Percentiles rank a stretch among this genome's conserved stretches.
These are phyloP conservation scores for Pseudofabraea citricarpa DNA, from an alignment of 2,329 filamentous ascomycete genomes.

Conservation along the genomic window DNA sequence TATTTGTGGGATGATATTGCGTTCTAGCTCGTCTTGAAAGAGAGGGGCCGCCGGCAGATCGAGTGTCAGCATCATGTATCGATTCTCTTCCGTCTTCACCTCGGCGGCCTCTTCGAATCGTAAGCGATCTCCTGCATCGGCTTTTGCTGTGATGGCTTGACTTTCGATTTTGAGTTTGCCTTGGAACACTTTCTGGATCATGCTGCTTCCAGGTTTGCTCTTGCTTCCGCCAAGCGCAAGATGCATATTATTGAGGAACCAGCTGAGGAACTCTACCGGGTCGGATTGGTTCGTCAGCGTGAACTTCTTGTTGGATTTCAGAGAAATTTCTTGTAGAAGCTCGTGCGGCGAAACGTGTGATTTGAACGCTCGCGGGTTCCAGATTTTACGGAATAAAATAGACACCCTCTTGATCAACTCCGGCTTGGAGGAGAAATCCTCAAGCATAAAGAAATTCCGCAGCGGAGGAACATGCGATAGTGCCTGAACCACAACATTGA, in stretches of 20 bases:
- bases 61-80: conserved; percentile 88
- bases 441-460: conserved; percentile 86
- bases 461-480: conserved; percentile 85
- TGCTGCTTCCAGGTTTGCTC: conserved; percentile 76
- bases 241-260: conserved; percentile 96
- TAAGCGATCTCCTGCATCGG: conserved; percentile 79
- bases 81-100: conserved; percentile 70
- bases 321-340: conserved; percentile 87
- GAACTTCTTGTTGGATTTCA: conserved; percentile 89
- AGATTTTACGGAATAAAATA: conserved; percentile 91
- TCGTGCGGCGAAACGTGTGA: conserved; percentile 96
- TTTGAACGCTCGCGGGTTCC: conserved; percentile 96
- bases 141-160: conserved; percentile 87
- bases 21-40: conserved; percentile 91
- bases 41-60: conserved; percentile 88
- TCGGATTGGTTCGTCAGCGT: conserved; percentile 88
- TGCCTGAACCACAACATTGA: conserved; percentile 91
- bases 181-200: conserved; percentile 91
- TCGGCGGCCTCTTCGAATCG: conserved; percentile 88
- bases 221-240: conserved; percentile 86
- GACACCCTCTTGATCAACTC: conserved; percentile 86
- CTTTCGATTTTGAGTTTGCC: conserved; percentile 88
- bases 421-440: conserved; percentile 67
- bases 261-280: conserved; percentile 92
- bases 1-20: conserved; percentile 93